Base-by-base conservation (phyloP, 805 yeast species). In the Ogataea methanolica region DNA sequence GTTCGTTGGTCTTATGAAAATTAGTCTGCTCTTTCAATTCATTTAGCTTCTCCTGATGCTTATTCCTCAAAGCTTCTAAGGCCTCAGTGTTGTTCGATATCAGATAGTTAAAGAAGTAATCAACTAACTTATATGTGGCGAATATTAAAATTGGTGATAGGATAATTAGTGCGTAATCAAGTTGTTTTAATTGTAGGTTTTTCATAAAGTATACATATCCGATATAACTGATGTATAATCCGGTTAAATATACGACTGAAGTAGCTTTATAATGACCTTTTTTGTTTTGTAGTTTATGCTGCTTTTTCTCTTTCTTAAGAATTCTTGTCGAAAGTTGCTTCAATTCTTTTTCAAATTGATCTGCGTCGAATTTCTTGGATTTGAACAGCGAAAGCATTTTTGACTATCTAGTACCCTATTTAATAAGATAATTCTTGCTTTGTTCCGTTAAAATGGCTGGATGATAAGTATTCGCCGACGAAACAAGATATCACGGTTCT, bases 1-100 rank as follows among this genome's bases (percentile, higher is more conserved):
- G 72, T n/a, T 85, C 81, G 63, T 81, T 82, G 1, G 96, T 87
- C 14, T 83, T 75, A 57, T 85, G 78, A 63, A 80, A 92, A 54
- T 87, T 85, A 15, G 96, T 86, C 58, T 79, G 74, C 47, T 63
- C 71, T 48, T 64, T 66, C 36, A 65, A 60, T 37, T 63, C 66
- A 16, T 60, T 57, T 29, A 68, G 56, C 47, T 66, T 70, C 36
- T 70, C 70, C 49, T 69, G 59, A 45, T 71, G 73, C 37, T 66
- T 61, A 22, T 60, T 58, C 39, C 61, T 63, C 55, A 52, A 51
- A 47, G 34, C 55, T 55, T 52, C 66, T 58, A 53, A 52, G 43
- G 42, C 53, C 3, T 33, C 37, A 41, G 59, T 61, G n/a, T 58
- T 60, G 16, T 51, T 50, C 17, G 47, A 43, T 5, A 65, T 58